Conservation (phyloP, 2,329 filamentous ascomycete species). For the Fusarium liriodendri region DNA sequence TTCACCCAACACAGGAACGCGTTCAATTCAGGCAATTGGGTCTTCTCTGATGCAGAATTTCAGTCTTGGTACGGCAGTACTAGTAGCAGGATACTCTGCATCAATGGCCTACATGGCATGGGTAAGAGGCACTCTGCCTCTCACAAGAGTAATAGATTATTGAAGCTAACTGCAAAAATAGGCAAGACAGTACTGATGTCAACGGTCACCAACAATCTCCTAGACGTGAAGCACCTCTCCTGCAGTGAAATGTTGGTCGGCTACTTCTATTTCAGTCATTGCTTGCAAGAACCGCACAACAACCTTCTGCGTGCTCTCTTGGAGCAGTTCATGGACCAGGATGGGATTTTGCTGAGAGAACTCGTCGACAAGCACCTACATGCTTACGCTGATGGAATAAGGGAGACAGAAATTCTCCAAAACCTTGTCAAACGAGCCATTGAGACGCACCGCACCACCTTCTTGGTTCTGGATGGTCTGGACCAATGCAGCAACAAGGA, state of each 20-base stretch:
- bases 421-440: not conserved
- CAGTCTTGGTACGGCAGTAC: constrained; percentile 1
- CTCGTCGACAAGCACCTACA: not conserved
- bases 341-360: not conserved
- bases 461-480: constrained; percentile 18
- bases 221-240: not conserved
- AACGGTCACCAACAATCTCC: constrained; percentile 5
- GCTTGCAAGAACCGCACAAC: constrained; percentile 2
- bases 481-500: constrained; percentile 15
- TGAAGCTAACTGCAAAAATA: not conserved
- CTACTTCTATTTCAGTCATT: constrained; percentile 24
- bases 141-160: not conserved
- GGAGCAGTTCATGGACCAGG: constrained; percentile 4
- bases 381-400: not conserved
- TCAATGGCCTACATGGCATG: constrained; percentile 18
- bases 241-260: not conserved
- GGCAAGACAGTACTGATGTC: constrained; percentile 21
- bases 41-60: constrained; percentile 7
- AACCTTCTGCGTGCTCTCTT: constrained; percentile 8
- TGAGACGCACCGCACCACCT: not conserved
- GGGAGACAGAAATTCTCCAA: constrained; percentile 4
- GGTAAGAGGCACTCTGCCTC: not conserved
- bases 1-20: not conserved
- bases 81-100: not conserved
- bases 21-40: constrained; percentile 11